A percentile compares a stretch with the other conserved stretches of the same genome.
Evolutionary conservation across 108 stramenopile genomes (phyloP).

Genomic region (Cyclotella cryptica): DNA sequence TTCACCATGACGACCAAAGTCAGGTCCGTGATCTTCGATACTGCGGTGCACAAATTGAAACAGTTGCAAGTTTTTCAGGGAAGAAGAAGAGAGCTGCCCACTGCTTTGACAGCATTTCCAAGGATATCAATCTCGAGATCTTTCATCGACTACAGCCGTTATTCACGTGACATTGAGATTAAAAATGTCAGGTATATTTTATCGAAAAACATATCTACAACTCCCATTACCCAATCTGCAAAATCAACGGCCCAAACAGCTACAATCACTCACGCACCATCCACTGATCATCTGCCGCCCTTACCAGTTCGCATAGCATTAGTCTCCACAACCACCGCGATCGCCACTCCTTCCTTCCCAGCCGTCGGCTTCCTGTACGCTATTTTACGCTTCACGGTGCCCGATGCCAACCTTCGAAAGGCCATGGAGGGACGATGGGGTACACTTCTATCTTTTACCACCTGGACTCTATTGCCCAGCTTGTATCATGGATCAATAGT

Average conservation of each 20-base stretch:
- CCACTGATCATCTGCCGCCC: conserved; percentile 35
- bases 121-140: background rate
- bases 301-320: conserved; percentile 50
- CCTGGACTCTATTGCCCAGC: conserved; percentile 47
- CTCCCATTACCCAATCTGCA: background rate
- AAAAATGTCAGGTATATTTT: background rate
- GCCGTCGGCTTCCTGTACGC: conserved; percentile 53
- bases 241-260: conserved; percentile 10
- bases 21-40: too few relatives aligned
- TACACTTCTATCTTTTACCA: conserved; percentile 41
- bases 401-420: conserved; percentile 41
- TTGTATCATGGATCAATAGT: conserved; percentile 43
- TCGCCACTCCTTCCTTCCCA: conserved; percentile 58
- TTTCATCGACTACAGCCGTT: too few relatives aligned
- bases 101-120: too few relatives aligned
- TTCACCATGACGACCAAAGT: too few relatives aligned
- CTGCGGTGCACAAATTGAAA: too few relatives aligned
- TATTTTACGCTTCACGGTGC: conserved; percentile 31
- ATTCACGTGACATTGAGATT: background rate
- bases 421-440: conserved; percentile 55
- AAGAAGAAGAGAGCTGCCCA: too few relatives aligned
- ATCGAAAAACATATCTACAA: background rate
- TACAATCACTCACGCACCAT: background rate
- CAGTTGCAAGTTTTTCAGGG: too few relatives aligned
- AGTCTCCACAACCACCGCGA: conserved; percentile 48